Conservation (phyloP, 805 yeast species). For the Kodamaea kaohsiungensis region DNA sequence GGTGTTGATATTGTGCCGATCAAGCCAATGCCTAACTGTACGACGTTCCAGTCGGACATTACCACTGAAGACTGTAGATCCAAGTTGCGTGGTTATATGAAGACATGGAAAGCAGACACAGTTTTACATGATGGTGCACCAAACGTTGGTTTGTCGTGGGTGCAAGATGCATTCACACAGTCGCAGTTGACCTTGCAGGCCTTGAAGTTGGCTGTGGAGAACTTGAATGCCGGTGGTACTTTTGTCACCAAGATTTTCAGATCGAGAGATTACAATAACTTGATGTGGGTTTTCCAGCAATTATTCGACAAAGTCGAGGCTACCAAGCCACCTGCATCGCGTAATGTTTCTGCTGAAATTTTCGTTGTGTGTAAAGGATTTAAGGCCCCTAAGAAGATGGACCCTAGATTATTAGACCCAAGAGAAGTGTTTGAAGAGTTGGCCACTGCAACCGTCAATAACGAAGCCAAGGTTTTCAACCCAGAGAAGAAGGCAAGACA, state of each 20-base stretch:
- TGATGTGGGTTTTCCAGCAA: conserved; percentile 97
- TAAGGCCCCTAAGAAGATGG: conserved; percentile 94
- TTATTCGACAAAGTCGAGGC: conserved; percentile 96
- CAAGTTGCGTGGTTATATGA: conserved; percentile 90
- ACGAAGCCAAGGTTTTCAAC: conserved; percentile 89
- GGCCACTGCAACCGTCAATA: conserved; percentile 61
- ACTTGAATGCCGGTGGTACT: conserved; percentile 87
- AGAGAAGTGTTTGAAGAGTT: conserved; percentile 93
- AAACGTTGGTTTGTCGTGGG: conserved; percentile 99
- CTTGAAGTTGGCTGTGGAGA: conserved; percentile 89
- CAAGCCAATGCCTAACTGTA: conserved; percentile 92
- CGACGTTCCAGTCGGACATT: conserved; percentile 93
- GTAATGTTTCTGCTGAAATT: conserved; percentile 98
- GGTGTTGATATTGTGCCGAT: conserved; percentile 99
- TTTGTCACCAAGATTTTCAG: conserved; percentile 96
- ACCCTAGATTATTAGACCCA: conserved; percentile 89
- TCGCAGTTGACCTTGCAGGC: conserved; percentile 95
- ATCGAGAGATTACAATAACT: conserved; percentile 96
- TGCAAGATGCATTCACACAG: conserved; percentile 98
- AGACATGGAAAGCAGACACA: conserved; percentile 98
- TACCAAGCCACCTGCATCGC: conserved; percentile 97
- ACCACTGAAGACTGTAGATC: conserved; percentile 98
- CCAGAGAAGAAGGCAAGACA: conserved; percentile 89
- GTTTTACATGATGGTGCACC: conserved; percentile 99
- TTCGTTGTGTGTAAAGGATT: conserved; percentile 95